Evolutionary conservation across 2,329 filamentous ascomycete species (phyloP).

Genomic region (Nothophaeocryptopus gaeumannii): DNA sequence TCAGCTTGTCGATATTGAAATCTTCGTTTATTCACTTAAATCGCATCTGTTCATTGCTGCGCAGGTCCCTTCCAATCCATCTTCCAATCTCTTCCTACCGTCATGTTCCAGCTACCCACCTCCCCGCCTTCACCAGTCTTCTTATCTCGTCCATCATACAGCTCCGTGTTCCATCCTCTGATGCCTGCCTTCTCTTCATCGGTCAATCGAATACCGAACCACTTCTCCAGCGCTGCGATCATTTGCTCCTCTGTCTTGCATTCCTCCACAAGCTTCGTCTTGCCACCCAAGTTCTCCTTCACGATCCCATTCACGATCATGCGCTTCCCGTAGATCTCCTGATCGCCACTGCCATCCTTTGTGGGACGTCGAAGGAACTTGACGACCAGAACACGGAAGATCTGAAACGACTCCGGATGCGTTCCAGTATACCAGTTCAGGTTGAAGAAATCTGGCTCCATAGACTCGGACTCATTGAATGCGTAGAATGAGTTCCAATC

Average conservation of each 20-base stretch:
- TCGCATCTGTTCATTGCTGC: too few species aligned
- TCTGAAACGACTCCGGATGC: constrained; percentile 51
- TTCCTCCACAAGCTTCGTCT: constrained; percentile 41
- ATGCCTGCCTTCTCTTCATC: constrained; percentile 40
- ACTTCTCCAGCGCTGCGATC: constrained; percentile 41
- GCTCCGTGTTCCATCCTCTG: constrained; percentile 26
- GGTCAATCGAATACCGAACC: constrained; percentile 45
- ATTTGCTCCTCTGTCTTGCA: constrained; percentile 44
- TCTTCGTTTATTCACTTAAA: too few species aligned
- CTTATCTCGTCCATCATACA: neutral
- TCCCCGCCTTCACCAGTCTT: neutral
- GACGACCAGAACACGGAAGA: constrained; percentile 50
- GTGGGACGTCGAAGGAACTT: constrained; percentile 42
- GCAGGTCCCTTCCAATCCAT: too few species aligned
- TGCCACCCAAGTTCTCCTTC: constrained; percentile 47
- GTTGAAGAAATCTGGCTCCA: constrained; percentile 58
- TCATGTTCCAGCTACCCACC: too few species aligned
- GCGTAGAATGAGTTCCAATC: constrained; percentile 62
- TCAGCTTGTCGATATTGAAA: too few species aligned
- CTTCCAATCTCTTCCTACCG: too few species aligned
- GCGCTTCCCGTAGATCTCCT: constrained; percentile 37
- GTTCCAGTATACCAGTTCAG: constrained; percentile 58
- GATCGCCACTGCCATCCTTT: constrained; percentile 17
- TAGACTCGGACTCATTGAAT: constrained; percentile 64
- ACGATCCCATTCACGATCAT: constrained; percentile 43